phyloP scores from a whole-genome alignment of 2,329 filamentous ascomycete species.

The Clarireedia homoeocarpa region DNA sequence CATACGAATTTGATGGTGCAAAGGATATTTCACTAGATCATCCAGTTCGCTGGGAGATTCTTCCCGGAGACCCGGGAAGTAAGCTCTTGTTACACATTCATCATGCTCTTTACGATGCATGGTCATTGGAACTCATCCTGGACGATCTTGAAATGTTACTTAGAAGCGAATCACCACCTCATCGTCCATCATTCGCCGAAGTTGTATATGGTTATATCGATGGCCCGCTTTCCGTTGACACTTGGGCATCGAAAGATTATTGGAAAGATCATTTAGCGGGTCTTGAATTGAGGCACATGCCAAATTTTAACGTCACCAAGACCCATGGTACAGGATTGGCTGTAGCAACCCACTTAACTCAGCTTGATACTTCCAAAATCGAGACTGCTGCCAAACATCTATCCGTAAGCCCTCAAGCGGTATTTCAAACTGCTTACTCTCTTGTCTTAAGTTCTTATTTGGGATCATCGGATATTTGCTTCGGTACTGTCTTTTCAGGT shows the following conservation, averaged over 20 bases:
- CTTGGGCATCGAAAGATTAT: constrained; percentile 46
- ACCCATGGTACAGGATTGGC: constrained; percentile 25
- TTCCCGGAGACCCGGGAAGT: constrained; percentile 15
- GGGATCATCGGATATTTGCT: constrained; percentile 57
- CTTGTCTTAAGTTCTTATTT: constrained; percentile 59
- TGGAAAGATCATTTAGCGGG: constrained; percentile 62
- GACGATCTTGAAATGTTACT: constrained; percentile 52
- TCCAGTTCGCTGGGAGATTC: constrained; percentile 57
- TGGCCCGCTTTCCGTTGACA: constrained; percentile 21
- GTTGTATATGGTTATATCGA: constrained; percentile 45
- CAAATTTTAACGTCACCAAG: constrained; percentile 44
- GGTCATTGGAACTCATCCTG: constrained; percentile 73
- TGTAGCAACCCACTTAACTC: constrained; percentile 26
- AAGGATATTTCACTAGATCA: constrained; percentile 32
- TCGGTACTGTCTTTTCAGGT: constrained; percentile 78
- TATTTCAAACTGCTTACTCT: constrained; percentile 67
- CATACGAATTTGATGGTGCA: constrained; percentile 34
- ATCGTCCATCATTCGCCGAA: constrained; percentile 51
- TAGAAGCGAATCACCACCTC: not conserved
- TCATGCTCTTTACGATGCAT: constrained; percentile 87
- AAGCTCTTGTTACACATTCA: constrained; percentile 49
- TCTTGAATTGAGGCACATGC: constrained; percentile 46
- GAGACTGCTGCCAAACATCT: constrained; percentile 20
- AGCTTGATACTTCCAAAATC: constrained; percentile 23
- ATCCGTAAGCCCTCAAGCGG: constrained; percentile 50